Evolutionary conservation across 1,284 basidiomycete genomes (phyloP), one percentile per base, ranked within the genome.

Genomic region (Takashimella tepidaria): DNA sequence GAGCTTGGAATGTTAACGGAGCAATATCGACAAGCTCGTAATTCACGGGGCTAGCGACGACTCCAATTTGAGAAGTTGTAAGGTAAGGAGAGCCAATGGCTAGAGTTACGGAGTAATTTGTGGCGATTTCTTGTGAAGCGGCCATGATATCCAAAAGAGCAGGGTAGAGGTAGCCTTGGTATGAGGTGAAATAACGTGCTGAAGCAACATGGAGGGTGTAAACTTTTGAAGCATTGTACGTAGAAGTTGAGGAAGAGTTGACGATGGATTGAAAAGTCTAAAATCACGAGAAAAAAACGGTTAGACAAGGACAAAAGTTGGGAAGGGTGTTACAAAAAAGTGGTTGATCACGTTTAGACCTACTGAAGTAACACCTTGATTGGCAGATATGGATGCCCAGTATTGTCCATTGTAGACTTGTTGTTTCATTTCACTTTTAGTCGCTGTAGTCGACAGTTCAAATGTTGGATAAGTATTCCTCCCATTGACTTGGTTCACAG

Each of bases 1-100:
- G 49, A 8, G 25, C n/a, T n/a, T 55, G 50, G 41, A 58, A 55
- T 6, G 53, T 31, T 19, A 58, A 23, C 4, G 57, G 54, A 6
- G 54, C 53, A 19, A 52, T 31, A 26, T 58, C 53, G 25, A 37
- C 31, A 37, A 16, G 16, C 10, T 16, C 31, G 31, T 37, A 37
- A 8, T 8, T 8, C 8, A 16, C 31, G 10, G 31, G 31, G 31
- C 16, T 37, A 16, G 31, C 8, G 31, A 37, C 31, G 16, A 16
- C 31, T 8, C 31, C 31, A 16, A 37, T 37, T 8, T 37, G 16
- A 8, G 8, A 16, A 37, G 8, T 37, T 8, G 16, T 8, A 16
- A 16, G 10, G 16, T 37, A 37, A 16, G 16, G 31, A 16, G 31
- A 8, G 16, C 31, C 16, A 16, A 8, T 37, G 8, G 31, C 31